A percentile compares a stretch with the other conserved stretches of the same genome.
These are phyloP conservation scores for Rhizomucor pusillus DNA, from an alignment of 371 early-diverging fungal genomes.

Conservation along the genomic window DNA sequence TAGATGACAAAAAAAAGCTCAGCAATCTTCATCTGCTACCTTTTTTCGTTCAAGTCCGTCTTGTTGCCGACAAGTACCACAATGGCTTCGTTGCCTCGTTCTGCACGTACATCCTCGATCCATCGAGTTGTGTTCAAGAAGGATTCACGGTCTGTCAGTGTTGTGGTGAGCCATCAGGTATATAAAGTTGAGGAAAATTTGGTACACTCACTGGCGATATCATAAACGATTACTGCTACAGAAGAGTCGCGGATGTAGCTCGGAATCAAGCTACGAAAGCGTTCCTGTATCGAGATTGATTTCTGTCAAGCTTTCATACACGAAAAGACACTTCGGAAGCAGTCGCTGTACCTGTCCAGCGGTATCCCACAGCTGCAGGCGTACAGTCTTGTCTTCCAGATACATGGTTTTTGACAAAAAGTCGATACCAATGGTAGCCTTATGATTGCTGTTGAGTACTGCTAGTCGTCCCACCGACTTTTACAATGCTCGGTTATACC, in stretches of 20 bases:
- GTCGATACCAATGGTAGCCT: conserved; percentile 99
- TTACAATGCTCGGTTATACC: conserved; percentile 48
- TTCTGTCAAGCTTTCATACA: neutral
- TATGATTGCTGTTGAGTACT: too few species aligned
- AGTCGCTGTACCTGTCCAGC: conserved; percentile 90
- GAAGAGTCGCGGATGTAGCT: conserved; percentile 98
- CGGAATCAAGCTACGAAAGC: conserved; percentile 96
- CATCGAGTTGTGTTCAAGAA: conserved; percentile 96
- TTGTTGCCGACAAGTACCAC: conserved; percentile 99
- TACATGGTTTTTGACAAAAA: conserved; percentile 99
- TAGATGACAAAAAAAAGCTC: too few species aligned
- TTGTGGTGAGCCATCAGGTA: neutral
- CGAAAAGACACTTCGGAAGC: conserved; percentile 96
- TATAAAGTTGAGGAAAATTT: neutral
- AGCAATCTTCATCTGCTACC: conserved; percentile 50
- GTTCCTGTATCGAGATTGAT: conserved; percentile 58
- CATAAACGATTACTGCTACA: conserved; percentile 98
- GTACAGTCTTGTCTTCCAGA: conserved; percentile 93
- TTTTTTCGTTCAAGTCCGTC: conserved; percentile 92
- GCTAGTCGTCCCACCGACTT: too few species aligned
- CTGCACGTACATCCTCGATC: conserved; percentile 98
- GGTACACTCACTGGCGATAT: conserved; percentile 75
- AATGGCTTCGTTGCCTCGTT: conserved; percentile 95
- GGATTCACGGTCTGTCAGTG: conserved; percentile 79
- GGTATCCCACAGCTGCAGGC: conserved; percentile 99